Conservation (phyloP, 1,284 basidiomycete species). For the Boletus semigastroideus region DNA sequence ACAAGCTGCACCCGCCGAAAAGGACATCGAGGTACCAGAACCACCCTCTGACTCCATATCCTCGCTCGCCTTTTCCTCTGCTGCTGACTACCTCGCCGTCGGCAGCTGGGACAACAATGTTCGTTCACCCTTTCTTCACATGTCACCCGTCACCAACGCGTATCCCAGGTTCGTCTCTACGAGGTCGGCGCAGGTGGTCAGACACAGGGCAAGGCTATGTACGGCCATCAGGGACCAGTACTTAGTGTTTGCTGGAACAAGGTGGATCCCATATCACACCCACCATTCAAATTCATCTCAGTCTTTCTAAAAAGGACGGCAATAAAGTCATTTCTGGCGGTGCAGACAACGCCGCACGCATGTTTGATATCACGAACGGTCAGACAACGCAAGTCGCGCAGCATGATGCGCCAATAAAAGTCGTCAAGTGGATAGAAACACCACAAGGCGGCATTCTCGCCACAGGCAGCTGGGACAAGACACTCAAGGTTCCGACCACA, state of each 20-base stretch:
- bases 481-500: constrained; percentile 60
- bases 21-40: constrained; percentile 59
- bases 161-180: constrained; percentile 52
- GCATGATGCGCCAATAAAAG: constrained; percentile 78
- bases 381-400: constrained; percentile 71
- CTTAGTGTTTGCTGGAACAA: constrained; percentile 80
- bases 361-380: constrained; percentile 76
- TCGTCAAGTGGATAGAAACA: constrained; percentile 71
- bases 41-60: constrained; percentile 62
- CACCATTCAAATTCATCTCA: constrained; percentile 7
- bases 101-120: constrained; percentile 67
- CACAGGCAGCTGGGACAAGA: constrained; percentile 92
- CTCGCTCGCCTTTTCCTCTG: constrained; percentile 48
- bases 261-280: constrained; percentile 31
- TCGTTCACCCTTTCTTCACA: background rate
- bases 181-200: constrained; percentile 55
- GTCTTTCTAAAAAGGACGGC: constrained; percentile 53
- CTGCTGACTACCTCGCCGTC: constrained; percentile 56
- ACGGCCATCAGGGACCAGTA: constrained; percentile 77
- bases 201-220: constrained; percentile 75
- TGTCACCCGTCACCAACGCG: constrained; percentile 4
- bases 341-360: constrained; percentile 76
- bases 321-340: constrained; percentile 78
- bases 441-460: constrained; percentile 66
- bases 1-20: constrained; percentile 30